These are phyloP conservation scores for Phytopythium boreale DNA, from an alignment of 352 stramenopile species.

Conservation along the genomic window DNA sequence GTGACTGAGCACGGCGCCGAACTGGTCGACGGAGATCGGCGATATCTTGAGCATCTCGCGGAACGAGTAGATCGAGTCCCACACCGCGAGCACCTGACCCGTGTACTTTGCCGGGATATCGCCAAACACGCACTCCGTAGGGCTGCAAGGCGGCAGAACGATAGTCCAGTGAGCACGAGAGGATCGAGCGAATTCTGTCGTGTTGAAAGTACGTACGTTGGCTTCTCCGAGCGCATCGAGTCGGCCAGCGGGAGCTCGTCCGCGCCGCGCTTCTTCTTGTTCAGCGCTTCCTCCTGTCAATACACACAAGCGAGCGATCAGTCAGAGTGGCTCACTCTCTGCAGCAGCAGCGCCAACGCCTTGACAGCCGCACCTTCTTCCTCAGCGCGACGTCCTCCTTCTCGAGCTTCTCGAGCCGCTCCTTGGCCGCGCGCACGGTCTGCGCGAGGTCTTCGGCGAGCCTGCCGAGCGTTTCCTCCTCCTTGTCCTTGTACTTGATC, in stretches of 20 bases:
- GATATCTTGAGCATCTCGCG: conserved; percentile 55
- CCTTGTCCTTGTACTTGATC: conserved; percentile 89
- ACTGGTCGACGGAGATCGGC: conserved; percentile 62
- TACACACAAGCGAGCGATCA: not conserved
- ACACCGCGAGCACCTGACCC: conserved; percentile 62
- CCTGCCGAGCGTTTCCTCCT: conserved; percentile 82
- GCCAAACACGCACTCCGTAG: conserved; percentile 49
- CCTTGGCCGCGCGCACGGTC: conserved; percentile 69
- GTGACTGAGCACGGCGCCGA: conserved; percentile 46
- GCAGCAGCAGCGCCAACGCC: too few species aligned
- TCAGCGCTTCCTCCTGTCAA: conserved; percentile 63
- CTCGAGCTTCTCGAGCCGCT: conserved; percentile 84
- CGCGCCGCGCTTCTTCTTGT: conserved; percentile 71
- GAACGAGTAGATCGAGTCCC: conserved; percentile 83
- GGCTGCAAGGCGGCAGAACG: conserved; percentile 21
- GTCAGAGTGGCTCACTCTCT: too few species aligned
- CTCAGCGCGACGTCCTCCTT: conserved; percentile 76
- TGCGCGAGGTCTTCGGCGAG: conserved; percentile 78
- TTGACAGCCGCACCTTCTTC: conserved; percentile 37
- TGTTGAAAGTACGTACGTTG: conserved; percentile 38
- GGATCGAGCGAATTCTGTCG: too few species aligned
- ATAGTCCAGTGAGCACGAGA: conserved; percentile 1
- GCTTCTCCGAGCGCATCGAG: conserved; percentile 41
- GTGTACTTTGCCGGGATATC: conserved; percentile 41
- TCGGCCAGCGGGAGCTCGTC: conserved; percentile 47